These are phyloP conservation scores for Solanum hybrid DNA, from an alignment of 305 asterid species.

Conservation along the genomic window DNA sequence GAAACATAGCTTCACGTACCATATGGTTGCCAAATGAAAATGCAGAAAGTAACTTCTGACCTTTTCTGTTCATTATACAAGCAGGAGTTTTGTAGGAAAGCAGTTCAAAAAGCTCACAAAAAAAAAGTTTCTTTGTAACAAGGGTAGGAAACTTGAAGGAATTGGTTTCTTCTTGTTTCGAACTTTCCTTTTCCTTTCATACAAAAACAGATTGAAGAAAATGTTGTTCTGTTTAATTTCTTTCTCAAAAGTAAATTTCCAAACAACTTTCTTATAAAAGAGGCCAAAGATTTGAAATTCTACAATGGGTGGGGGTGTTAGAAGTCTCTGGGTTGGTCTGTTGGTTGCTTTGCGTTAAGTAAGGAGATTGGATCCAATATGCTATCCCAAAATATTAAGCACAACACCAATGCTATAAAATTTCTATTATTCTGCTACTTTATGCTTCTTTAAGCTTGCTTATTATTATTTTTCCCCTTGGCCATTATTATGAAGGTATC, in stretches of 20 bases:
- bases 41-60: neutral
- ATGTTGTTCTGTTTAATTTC: neutral
- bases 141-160: neutral
- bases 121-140: neutral
- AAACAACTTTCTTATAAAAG: neutral
- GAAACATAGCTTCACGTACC: neutral
- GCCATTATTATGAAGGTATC: slow-evolving; percentile 52
- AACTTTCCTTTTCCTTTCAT: neutral
- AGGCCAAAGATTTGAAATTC: neutral
- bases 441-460: slow-evolving; percentile 10
- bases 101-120: neutral
- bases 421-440: neutral
- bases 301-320: neutral
- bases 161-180: neutral
- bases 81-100: neutral
- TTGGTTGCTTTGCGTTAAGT: neutral
- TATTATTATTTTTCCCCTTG: neutral
- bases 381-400: neutral
- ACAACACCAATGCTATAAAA: neutral
- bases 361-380: neutral
- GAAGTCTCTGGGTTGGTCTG: neutral
- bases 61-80: neutral
- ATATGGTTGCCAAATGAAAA: neutral
- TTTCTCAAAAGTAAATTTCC: neutral
- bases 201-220: neutral